Base-by-base conservation (phyloP, 2,329 filamentous ascomycete genomes). In the Aspergillus alliaceus region DNA sequence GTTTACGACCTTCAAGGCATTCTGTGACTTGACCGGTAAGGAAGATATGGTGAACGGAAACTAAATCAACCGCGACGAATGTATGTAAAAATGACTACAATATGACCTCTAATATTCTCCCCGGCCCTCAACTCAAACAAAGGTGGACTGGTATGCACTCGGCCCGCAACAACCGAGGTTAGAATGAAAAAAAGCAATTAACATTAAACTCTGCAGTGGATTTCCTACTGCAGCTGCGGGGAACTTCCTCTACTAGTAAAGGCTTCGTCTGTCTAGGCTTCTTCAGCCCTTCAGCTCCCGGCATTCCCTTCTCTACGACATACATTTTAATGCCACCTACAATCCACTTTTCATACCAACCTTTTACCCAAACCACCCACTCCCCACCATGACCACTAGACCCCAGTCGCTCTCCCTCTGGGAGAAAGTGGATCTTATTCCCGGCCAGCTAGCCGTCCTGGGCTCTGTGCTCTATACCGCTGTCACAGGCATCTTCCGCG, bases 1-100 rank as follows among this genome's bases (percentile, higher is more conserved):
- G 54, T 89, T 98, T 64, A 89, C 89, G 25, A 93, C 90, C 0
- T 99, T 96, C 80, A 95, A 93, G 79, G 95, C 93, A 0, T 97
- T 96, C 73, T 96, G 92, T 69, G 93, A 97, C 79, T 81, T 96
- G 59, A 84, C 86, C 12, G 79, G 76, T 22, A 75, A 78, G 65
- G 75, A 77, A 62, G 72, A 70, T 32, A 58, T 69, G 63, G 66
- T 69, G 54, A 73, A 75, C 57, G 72, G 71, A 31, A 56, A 72
- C 53, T 74, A 66, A 65, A 14, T 48, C 12, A 31, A 15, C 20
- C 11, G 6, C n/a, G 22, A 8, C 27, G 25, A 8, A 44, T 42
- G 20, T 12, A 29, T 25, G 40, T 44, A 44, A 24, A 44, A 24
- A 27, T 44, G n/a, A 27, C 15, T n/a, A n/a, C 40, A n/a, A 44